phyloP scores from a whole-genome alignment of 1,284 basidiomycete species.

The Boletus semigastroideus region DNA sequence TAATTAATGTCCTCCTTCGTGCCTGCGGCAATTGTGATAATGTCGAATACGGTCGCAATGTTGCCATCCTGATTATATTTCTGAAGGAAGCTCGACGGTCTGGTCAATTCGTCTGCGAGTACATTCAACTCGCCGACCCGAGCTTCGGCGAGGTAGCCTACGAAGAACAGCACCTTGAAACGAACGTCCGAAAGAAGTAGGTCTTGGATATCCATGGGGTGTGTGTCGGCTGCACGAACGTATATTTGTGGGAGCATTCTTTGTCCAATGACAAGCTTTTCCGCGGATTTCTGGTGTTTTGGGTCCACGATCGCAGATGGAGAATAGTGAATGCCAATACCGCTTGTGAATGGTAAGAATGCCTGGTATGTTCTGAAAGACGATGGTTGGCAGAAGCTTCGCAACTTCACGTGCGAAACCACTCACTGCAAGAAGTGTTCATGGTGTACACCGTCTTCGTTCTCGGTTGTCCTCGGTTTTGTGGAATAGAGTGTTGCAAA shows the following conservation, averaged over 20 bases:
- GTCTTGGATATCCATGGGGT: conserved; percentile 68
- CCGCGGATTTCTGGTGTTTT: conserved; percentile 45
- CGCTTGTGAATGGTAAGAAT: conserved; percentile 59
- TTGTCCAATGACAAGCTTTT: conserved; percentile 51
- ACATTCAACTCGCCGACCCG: neutral
- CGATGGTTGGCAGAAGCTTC: too few species aligned
- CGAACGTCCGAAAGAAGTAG: conserved; percentile 65
- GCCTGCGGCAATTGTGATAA: neutral
- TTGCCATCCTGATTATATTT: neutral
- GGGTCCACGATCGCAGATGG: conserved; percentile 51
- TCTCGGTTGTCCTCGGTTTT: conserved; percentile 60
- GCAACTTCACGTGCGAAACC: neutral
- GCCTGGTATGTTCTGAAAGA: conserved; percentile 52
- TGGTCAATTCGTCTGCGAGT: neutral
- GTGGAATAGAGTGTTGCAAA: conserved; percentile 68
- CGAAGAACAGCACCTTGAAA: conserved; percentile 74
- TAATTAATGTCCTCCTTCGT: conserved; percentile 28
- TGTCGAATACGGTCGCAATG: neutral
- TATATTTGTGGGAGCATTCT: conserved; percentile 60
- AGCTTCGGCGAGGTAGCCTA: conserved; percentile 48
- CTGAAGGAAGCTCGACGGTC: neutral
- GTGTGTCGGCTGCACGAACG: conserved; percentile 61
- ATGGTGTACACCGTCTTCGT: conserved; percentile 63
- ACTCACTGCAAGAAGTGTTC: conserved; percentile 61
- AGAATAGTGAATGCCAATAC: conserved; percentile 63